These are phyloP conservation scores for Cladosporium sp. DNA, from an alignment of 2,329 filamentous ascomycete genomes.

Conservation along the genomic window DNA sequence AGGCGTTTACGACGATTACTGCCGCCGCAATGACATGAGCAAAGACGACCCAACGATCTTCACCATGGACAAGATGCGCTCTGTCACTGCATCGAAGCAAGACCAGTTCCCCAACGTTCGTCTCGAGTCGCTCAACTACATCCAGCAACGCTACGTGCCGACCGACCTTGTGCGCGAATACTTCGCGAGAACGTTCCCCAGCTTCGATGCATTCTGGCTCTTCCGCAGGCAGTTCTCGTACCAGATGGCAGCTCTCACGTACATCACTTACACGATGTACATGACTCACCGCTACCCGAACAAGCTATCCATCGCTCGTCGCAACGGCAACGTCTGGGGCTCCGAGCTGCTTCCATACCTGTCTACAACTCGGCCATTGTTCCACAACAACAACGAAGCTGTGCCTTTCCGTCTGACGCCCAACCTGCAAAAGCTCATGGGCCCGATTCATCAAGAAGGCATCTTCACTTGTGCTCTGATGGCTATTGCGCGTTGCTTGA, in stretches of 20 bases:
- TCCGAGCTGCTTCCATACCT: constrained; percentile 91
- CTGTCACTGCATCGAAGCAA: constrained; percentile 64
- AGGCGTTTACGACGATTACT: constrained; percentile 95
- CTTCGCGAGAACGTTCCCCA: constrained; percentile 84
- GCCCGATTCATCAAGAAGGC: constrained; percentile 90
- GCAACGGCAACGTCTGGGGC: constrained; percentile 92
- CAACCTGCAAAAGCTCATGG: constrained; percentile 94
- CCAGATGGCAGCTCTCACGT: constrained; percentile 90
- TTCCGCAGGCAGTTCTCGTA: constrained; percentile 98
- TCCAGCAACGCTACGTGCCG: constrained; percentile 91
- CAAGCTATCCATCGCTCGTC: constrained; percentile 88
- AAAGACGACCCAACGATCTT: constrained; percentile 96
- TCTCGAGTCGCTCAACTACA: constrained; percentile 89
- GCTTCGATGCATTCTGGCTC: constrained; percentile 94
- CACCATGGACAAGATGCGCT: constrained; percentile 89
- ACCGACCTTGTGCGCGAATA: constrained; percentile 81
- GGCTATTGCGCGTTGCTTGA: constrained; percentile 92
- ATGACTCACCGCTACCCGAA: constrained; percentile 95
- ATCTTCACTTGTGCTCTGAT: constrained; percentile 95
- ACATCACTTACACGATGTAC: constrained; percentile 98
- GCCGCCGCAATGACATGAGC: constrained; percentile 78
- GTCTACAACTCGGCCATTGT: constrained; percentile 79
- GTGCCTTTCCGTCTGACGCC: constrained; percentile 97
- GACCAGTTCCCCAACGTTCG: constrained; percentile 50
- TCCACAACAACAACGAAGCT: constrained; percentile 94